phyloP scores from a whole-genome alignment of 768 basidiomycete genomes.

The Gymnopilus junonius region DNA sequence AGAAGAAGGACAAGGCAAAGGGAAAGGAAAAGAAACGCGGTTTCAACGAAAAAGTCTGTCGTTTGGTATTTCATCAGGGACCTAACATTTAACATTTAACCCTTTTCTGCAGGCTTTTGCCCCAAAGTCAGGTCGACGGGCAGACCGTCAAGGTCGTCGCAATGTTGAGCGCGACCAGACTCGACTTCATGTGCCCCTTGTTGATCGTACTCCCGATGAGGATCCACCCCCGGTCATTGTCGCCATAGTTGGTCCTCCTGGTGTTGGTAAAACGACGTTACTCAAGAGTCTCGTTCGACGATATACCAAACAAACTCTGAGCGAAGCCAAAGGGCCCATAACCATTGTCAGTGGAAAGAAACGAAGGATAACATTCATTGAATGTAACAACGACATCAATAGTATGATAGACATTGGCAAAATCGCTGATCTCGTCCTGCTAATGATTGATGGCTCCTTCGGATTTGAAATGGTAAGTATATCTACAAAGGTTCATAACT shows the following conservation, averaged over 20 bases:
- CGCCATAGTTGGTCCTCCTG: conserved; percentile 94
- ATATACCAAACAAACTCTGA: conserved; percentile 92
- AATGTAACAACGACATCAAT: conserved; percentile 97
- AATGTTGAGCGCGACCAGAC: conserved; percentile 95
- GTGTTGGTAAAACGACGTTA: conserved; percentile 95
- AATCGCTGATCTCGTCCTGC: conserved; percentile 92
- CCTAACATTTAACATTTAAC: neutral
- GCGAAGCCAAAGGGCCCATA: conserved; percentile 89
- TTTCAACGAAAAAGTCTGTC: conserved; percentile 87
- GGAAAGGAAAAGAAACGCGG: conserved; percentile 73
- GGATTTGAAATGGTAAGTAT: conserved; percentile 95
- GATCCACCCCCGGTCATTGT: conserved; percentile 93
- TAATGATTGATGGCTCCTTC: conserved; percentile 98
- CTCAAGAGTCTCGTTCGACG: conserved; percentile 89
- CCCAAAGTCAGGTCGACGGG: conserved; percentile 86
- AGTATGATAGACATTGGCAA: conserved; percentile 99
- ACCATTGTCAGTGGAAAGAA: conserved; percentile 95
- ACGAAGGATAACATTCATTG: conserved; percentile 91
- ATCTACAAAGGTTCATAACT: neutral
- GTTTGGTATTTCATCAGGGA: neutral
- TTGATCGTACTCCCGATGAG: conserved; percentile 91
- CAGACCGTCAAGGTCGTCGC: conserved; percentile 87
- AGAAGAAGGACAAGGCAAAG: conserved; percentile 76
- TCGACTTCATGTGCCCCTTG: conserved; percentile 92
- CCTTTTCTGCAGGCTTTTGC: conserved; percentile 76